Percentiles rank a stretch among this genome's conserved stretches.
phyloP scores from a whole-genome alignment of 2,329 filamentous ascomycete genomes.

The Pseudogymnoascus sp. region DNA sequence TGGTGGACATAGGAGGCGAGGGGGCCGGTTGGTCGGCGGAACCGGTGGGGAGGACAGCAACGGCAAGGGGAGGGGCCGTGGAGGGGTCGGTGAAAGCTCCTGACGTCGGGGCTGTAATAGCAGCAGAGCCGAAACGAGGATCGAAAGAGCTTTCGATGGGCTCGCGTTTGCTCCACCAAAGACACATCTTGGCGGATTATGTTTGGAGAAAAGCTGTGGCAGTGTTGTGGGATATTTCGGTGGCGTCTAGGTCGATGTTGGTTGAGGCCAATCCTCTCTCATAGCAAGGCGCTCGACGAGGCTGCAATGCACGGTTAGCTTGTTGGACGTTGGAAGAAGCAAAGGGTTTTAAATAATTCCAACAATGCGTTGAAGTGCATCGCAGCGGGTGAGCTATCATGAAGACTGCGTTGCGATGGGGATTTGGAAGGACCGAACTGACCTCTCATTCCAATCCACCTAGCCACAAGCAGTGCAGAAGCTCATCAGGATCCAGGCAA shows the following conservation, averaged over 20 bases:
- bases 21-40: background rate
- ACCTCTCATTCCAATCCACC: constrained; percentile 4
- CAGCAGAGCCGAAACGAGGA: constrained; percentile 22
- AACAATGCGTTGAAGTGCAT: background rate
- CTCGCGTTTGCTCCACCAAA: constrained; percentile 15
- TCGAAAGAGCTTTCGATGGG: constrained; percentile 20
- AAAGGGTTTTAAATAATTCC: background rate
- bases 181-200: constrained; percentile 8
- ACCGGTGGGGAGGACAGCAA: background rate
- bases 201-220: background rate
- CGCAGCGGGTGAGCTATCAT: background rate
- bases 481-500: constrained; percentile 3
- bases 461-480: constrained; percentile 6
- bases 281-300: background rate
- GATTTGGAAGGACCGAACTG: background rate
- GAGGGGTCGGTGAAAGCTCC: constrained; percentile 19
- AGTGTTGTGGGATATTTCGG: background rate
- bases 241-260: background rate
- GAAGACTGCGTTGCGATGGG: background rate
- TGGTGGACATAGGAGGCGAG: background rate
- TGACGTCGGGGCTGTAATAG: constrained; percentile 22
- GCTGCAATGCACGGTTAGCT: background rate
- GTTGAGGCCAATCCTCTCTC: background rate
- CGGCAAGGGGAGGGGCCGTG: background rate
- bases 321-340: constrained; percentile 1